Conservation (phyloP, 768 basidiomycete genomes). For the Suillus luteus region DNA sequence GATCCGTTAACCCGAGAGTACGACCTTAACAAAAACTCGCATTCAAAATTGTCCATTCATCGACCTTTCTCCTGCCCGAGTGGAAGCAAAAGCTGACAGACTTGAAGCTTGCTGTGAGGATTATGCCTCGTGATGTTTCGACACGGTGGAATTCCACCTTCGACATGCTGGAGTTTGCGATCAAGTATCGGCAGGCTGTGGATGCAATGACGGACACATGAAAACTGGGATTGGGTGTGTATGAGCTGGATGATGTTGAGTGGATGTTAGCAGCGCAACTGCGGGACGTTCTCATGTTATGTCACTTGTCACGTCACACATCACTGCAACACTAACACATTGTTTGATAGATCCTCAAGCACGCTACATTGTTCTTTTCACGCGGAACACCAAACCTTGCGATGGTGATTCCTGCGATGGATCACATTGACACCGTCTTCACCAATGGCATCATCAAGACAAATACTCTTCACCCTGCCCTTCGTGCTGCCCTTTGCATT, state of each 20-base stretch:
- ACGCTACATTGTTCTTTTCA: conserved; percentile 35
- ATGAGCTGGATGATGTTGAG: conserved; percentile 16
- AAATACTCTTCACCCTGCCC: neutral
- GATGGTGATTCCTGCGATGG: conserved; percentile 42
- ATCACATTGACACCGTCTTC: conserved; percentile 29
- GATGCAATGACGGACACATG: conserved; percentile 21
- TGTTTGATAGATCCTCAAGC: conserved; percentile 19
- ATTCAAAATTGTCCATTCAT: conserved; percentile 21
- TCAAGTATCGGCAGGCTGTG: conserved; percentile 25
- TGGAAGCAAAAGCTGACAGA: conserved; percentile 20
- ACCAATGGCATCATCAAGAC: no score
- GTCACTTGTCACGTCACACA: neutral
- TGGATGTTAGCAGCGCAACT: conserved; percentile 30
- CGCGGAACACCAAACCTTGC: conserved; percentile 27
- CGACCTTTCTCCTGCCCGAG: conserved; percentile 24
- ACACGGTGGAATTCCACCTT: conserved; percentile 24
- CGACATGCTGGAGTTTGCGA: conserved; percentile 24
- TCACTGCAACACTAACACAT: neutral
- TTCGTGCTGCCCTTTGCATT: conserved; percentile 16
- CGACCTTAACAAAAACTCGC: no score
- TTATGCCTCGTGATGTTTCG: conserved; percentile 17
- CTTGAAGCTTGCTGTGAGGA: conserved; percentile 10
- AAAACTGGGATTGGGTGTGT: conserved; percentile 16
- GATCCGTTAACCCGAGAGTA: no score
- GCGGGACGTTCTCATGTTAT: conserved; percentile 19